phyloP scores from a whole-genome alignment of 1,284 basidiomycete genomes.

The Leccinum griseonigrum region DNA sequence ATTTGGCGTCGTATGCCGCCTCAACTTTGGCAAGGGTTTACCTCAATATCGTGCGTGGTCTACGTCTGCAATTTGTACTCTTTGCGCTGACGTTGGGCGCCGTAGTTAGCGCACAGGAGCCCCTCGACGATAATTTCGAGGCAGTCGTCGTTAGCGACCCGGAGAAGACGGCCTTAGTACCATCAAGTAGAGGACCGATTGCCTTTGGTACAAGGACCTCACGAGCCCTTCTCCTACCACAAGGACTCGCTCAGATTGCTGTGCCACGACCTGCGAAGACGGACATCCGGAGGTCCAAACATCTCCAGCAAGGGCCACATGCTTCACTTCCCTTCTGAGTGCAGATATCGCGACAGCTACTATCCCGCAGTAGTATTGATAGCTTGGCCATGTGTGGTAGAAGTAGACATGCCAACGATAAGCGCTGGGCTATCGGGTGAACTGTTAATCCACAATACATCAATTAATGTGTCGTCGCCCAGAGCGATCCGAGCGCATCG shows the following conservation, averaged over 20 bases:
- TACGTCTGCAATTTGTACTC: not conserved
- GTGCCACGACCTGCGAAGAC: conserved; percentile 26
- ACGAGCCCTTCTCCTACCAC: not conserved
- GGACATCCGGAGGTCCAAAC: not conserved
- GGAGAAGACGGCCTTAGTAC: conserved; percentile 65
- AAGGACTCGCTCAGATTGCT: conserved; percentile 27
- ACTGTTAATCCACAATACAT: not conserved
- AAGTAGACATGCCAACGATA: conserved; percentile 25
- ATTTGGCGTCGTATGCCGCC: conserved; percentile 61
- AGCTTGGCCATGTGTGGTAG: conserved; percentile 21
- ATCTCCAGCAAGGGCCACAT: not conserved
- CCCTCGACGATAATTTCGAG: conserved; percentile 45
- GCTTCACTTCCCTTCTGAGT: conserved; percentile 3
- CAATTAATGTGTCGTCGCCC: not conserved
- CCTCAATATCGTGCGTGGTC: conserved; percentile 57
- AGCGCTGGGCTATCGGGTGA: conserved; percentile 53
- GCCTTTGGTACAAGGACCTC: not conserved
- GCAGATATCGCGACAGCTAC: conserved; percentile 8
- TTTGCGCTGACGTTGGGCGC: not conserved
- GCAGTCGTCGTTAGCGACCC: conserved; percentile 38
- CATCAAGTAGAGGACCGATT: conserved; percentile 46
- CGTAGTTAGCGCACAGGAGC: conserved; percentile 56
- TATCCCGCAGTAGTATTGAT: conserved; percentile 4
- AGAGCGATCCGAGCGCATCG: not conserved
- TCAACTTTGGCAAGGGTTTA: conserved; percentile 76